A percentile compares a stretch with the other conserved stretches of the same genome.
These are phyloP conservation scores for Sporothrix humicola DNA, from an alignment of 2,329 filamentous ascomycete species.

Conservation along the genomic window DNA sequence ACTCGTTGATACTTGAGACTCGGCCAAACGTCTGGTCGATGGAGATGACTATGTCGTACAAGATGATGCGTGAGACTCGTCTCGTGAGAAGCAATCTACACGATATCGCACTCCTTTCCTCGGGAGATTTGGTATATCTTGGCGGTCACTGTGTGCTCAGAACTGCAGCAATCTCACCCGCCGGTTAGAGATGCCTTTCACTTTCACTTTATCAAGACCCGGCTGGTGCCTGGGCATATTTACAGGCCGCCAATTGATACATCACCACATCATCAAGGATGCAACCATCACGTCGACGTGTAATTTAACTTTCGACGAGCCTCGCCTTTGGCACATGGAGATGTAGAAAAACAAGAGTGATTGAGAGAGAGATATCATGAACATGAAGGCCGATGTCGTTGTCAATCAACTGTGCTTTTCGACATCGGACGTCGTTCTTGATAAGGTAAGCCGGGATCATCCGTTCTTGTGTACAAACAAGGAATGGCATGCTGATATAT, in stretches of 20 bases:
- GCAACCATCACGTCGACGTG: not conserved
- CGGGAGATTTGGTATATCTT: not conserved
- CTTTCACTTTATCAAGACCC: too few species aligned
- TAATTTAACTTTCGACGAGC: slow-evolving; percentile 4
- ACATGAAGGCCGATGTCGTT: not conserved
- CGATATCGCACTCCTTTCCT: too few species aligned
- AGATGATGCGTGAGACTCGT: not conserved
- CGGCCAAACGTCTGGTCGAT: not conserved
- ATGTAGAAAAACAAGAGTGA: not conserved
- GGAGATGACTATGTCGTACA: not conserved
- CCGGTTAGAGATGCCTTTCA: not conserved
- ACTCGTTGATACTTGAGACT: too few species aligned
- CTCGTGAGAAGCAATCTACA: not conserved
- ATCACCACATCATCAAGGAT: not conserved
- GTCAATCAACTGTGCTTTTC: not conserved
- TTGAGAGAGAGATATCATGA: not conserved
- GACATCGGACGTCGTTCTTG: not conserved
- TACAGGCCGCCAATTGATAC: too few species aligned
- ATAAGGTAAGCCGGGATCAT: slow-evolving; percentile 24
- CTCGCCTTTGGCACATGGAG: not conserved
- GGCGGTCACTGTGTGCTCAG: too few species aligned
- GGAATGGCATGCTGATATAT: not conserved
- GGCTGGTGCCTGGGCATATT: too few species aligned
- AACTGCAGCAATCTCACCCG: too few species aligned
- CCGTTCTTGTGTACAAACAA: not conserved